Conservation (phyloP, 202 grass and related monocot species). For the Bolboschoenoplectus hybrid region DNA sequence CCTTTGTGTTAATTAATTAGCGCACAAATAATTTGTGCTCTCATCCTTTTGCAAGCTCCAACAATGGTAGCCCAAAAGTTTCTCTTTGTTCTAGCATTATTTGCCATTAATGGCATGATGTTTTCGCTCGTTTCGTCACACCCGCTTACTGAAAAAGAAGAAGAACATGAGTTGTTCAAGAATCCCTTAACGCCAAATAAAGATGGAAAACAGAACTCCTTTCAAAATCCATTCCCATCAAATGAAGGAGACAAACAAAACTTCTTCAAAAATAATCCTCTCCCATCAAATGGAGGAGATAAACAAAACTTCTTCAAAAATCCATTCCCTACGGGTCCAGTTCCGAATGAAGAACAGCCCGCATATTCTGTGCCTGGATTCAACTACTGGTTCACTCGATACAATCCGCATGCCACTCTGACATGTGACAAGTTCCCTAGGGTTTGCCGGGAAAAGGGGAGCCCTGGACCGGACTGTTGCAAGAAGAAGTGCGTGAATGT, state of each 20-base stretch:
- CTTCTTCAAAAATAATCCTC: not conserved
- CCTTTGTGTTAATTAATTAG: not conserved
- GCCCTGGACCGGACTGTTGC: constrained; percentile 49
- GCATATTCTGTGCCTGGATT: not conserved
- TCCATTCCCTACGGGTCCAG: not conserved
- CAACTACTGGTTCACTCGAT: constrained; percentile 13
- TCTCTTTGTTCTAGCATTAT: constrained; percentile 6
- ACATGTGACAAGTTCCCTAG: constrained; percentile 19
- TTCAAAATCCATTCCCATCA: constrained; percentile 14
- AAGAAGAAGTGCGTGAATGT: constrained; percentile 51
- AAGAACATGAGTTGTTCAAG: not conserved
- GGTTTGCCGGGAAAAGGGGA: constrained; percentile 43
- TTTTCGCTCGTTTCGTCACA: not conserved
- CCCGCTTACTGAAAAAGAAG: not conserved
- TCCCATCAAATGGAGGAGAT: not conserved
- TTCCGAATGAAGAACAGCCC: constrained; percentile 7
- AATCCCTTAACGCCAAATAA: not conserved
- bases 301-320: not conserved
- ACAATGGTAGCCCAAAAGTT: not conserved
- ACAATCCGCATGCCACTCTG: constrained; percentile 4
- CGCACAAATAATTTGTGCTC: not conserved
- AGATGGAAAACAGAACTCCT: not conserved
- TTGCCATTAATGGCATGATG: constrained; percentile 6
- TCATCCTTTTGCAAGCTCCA: not conserved
- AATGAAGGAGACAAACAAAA: not conserved